Evolutionary conservation across 2,329 filamentous ascomycete species (phyloP), one percentile per base, ranked within the genome.

Genomic region (Hortaea werneckii): DNA sequence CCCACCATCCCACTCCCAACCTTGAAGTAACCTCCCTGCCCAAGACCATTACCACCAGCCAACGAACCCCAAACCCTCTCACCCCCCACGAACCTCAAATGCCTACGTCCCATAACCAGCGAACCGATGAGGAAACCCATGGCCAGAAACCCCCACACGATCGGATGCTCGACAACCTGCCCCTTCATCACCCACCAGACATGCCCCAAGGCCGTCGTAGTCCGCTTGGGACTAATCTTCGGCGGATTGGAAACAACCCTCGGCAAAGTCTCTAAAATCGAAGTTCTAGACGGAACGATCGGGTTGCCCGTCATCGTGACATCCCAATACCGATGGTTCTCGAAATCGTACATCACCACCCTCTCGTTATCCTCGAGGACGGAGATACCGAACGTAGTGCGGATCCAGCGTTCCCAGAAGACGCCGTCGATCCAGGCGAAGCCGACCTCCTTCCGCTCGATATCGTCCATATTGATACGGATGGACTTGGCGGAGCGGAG

Each of bases 351-450:
- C 68, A 98, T 92, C 48, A 98, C 84, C 45, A 98, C 86, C 51
- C 87, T 80, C 65, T 96, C 92, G 41, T 90, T 89, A 51, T 92
- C 82, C 60, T 78, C 82, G 50, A 73, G 74, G 29, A 92, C 82
- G 57, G 94, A 85, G 55, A 96, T 84, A 45, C 90, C 90, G 61
- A 94, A 98, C 0, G 90, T 95, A n/a, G 83, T 89, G 55, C 84
- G 78, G 53, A 98, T 80, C 92, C 92, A 98, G 51, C 90, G 79
- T 67, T 96, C 89, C 92, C 92, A 98, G 66, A 96, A 96, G 6
- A 87, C 79, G 42, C 89, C 88, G 63, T 98, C 92, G 9, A 96
- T 87, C 92, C 92, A 98, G 9, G 92, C 92, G 66, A 98, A 98
- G 6, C 80, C 79, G 37, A 96, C 88, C 62, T 94, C 85, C 65